These are phyloP conservation scores for Mycosphaerelloides madeirae DNA, from an alignment of 2,329 filamentous ascomycete species.

Conservation along the genomic window DNA sequence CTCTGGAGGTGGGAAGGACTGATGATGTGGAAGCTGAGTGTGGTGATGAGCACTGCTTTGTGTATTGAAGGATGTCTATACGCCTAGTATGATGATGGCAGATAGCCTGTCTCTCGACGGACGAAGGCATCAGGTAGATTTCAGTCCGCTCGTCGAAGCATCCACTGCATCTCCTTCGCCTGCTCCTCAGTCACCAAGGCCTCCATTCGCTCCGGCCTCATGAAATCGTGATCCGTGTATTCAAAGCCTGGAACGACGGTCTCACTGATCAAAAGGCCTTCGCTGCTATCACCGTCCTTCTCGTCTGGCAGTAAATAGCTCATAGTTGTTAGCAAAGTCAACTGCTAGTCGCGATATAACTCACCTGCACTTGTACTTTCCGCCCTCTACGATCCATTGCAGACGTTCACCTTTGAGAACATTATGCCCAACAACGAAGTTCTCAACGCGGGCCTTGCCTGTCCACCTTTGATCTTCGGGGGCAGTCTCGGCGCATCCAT, in stretches of 20 bases:
- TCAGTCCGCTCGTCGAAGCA: slow-evolving; percentile 30
- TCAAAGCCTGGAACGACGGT: slow-evolving; percentile 66
- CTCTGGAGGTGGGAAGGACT: no score
- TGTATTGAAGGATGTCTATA: no score
- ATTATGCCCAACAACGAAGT: slow-evolving; percentile 58
- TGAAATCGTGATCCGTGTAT: slow-evolving; percentile 62
- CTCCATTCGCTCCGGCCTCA: slow-evolving; percentile 48
- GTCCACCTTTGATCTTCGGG: slow-evolving; percentile 45
- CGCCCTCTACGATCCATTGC: slow-evolving; percentile 66
- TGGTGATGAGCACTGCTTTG: no score
- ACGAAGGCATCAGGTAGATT: background rate
- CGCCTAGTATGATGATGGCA: no score
- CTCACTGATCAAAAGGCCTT: slow-evolving; percentile 61
- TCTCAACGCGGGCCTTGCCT: slow-evolving; percentile 52
- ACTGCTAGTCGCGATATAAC: no score
- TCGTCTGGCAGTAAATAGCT: slow-evolving; percentile 53
- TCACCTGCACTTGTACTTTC: slow-evolving; percentile 63
- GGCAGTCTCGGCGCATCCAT: slow-evolving; percentile 47
- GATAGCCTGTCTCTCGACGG: no score
- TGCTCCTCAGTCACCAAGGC: slow-evolving; percentile 51
- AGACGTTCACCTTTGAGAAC: slow-evolving; percentile 55
- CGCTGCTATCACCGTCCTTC: slow-evolving; percentile 35
- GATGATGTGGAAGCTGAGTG: no score
- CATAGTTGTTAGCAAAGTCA: no score
- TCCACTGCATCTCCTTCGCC: slow-evolving; percentile 45